Evolutionary conservation across 2,329 filamentous ascomycete genomes (phyloP), one percentile per base, ranked within the genome.

Genomic region (Sporothrix sp.): DNA sequence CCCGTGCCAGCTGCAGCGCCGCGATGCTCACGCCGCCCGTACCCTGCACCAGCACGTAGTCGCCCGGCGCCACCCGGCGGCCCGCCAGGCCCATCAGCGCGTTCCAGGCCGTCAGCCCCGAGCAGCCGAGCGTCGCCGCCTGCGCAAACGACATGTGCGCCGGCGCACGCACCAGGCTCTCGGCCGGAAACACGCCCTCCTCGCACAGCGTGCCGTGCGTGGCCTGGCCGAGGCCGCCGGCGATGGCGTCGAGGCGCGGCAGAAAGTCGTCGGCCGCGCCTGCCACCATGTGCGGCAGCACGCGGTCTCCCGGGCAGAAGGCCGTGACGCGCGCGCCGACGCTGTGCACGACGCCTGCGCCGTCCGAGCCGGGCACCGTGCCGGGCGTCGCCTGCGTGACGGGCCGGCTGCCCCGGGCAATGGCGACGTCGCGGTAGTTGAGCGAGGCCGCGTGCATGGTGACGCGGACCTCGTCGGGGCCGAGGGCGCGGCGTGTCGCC

Each of bases 21-120:
- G 84, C 84, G 53, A 85, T 71, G 55, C 73, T 78, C 7, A 86
- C 82, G 52, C 82, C 82, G 18, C 83, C 82, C 0, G 81, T 85
- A n/a, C 82, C 83, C 64, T 85, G 80, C 1, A 81, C 81, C 30
- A 87, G 70, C 3, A 87, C 80, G 58, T 64, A 71, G 54, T 76
- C 65, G 4, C 79, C 80, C 0, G 77, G 73, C 59, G 71, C 69
- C 52, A 83, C 56, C 21, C 68, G 66, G 57, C 65, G 64, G 2
- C 23, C 16, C 11, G 14, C 9, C 27, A 80, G 59, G 2, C 81
- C 81, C 57, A 77, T 82, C 11, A 84, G 68, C 2, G 77, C 76
- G 60, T 84, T 84, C 81, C 81, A 85, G 23, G 75, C 76, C 2
- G 81, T 85, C 42, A 84, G 59, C 2, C 68, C 80, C 2, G 81